Conservation (phyloP, 768 basidiomycete genomes). For the Suillus subaureus region DNA sequence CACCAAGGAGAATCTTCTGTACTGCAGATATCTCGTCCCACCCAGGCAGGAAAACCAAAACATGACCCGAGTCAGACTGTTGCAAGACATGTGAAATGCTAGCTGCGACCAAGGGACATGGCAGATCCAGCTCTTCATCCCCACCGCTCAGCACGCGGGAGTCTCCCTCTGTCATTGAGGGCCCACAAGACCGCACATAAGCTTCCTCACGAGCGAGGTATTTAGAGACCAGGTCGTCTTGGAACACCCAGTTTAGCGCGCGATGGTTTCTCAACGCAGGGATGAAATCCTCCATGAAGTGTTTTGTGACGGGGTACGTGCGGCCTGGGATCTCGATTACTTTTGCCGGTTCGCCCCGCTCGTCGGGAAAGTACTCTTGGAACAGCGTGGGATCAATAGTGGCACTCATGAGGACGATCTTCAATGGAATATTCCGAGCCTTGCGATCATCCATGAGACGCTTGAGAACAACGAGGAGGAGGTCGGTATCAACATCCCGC, state of each 20-base stretch:
- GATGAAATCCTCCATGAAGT: conserved; percentile 80
- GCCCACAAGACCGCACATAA: conserved; percentile 17
- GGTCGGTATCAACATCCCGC: conserved; percentile 90
- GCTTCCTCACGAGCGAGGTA: conserved; percentile 67
- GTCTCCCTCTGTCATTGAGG: conserved; percentile 31
- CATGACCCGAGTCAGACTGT: conserved; percentile 78
- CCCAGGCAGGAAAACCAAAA: conserved; percentile 90
- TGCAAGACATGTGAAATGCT: conserved; percentile 78
- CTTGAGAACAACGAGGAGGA: conserved; percentile 87
- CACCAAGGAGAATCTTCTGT: conserved; percentile 60
- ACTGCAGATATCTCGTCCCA: conserved; percentile 88
- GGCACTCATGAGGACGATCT: conserved; percentile 93
- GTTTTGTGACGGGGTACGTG: conserved; percentile 83
- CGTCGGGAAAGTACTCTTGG: conserved; percentile 81
- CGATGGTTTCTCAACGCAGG: conserved; percentile 45
- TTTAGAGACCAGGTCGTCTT: conserved; percentile 66
- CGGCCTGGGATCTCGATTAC: conserved; percentile 89
- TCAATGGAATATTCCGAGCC: conserved; percentile 69
- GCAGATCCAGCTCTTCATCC: conserved; percentile 72
- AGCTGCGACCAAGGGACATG: conserved; percentile 78
- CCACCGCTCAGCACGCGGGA: conserved; percentile 10
- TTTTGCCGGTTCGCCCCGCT: conserved; percentile 57
- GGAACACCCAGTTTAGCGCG: conserved; percentile 61
- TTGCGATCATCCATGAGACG: conserved; percentile 76
- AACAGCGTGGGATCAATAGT: conserved; percentile 92